Evolutionary conservation across 192 early-diverging fungal genomes (phyloP), one percentile per base, ranked within the genome.

Genomic region (Coemansia furcata): DNA sequence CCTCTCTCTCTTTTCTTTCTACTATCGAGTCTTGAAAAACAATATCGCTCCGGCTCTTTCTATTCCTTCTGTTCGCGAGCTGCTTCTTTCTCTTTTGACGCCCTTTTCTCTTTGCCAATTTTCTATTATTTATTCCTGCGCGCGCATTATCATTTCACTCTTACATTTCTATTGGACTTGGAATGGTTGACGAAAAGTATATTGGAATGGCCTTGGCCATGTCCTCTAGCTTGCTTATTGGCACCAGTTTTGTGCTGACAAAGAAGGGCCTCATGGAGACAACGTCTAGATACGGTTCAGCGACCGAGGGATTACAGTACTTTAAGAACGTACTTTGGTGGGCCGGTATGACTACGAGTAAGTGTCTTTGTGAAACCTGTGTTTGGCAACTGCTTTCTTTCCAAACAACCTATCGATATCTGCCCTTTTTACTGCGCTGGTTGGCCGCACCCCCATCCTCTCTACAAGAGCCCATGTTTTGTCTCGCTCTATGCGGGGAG

Each of bases 261-360:
- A 98, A 98, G 83, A 93, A 91, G 69, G 96, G 94, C 26, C 84
- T 98, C 33, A 89, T 94, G 60, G 91, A 94, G 74, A 84, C 90
- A n/a, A 86, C 85, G 59, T 74, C 78, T 26, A 78, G 82, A 57
- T 88, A 91, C 66, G 87, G 82, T 42, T 87, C 81, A 36, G 89
- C 91, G 23, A 89, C 89, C 7, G 94, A 95, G 49, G 85, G 86
- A 12, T 86, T 91, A 62, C 82, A 87, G 64, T 97, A 95, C 71
- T 83, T 97, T 63, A 89, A 88, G 68, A 96, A 94, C 80, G 85
- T 85, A 65, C 88, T 91, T 42, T 97, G 95, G 95, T 96, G 94
- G 89, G 78, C 85, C 33, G 95, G 95, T 59, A 95, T 94, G 88
- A 62, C 82, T 40, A 82, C 79, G 62, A 82, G 79, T 82, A 82